A percentile compares a stretch with the other conserved stretches of the same genome.
Conservation (phyloP, 805 yeast genomes). For the Teunomyces stri region DNA sequence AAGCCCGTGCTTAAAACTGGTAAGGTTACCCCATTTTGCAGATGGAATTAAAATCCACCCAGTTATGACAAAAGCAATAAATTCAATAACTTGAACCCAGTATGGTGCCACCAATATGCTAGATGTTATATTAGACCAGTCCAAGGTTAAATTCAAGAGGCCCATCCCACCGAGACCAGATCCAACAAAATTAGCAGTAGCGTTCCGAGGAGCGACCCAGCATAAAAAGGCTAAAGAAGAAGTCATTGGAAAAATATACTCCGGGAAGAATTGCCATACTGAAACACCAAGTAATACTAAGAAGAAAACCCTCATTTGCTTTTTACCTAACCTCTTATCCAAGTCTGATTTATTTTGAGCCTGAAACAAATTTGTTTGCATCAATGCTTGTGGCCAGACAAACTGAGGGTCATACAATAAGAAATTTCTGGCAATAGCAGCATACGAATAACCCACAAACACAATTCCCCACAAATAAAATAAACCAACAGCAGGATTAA, state of each 20-base stretch:
- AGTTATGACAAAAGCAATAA: constrained; percentile 19
- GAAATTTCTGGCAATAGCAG: constrained; percentile 22
- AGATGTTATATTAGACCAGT: constrained; percentile 26
- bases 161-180: constrained; percentile 29
- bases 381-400: constrained; percentile 25
- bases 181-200: constrained; percentile 19
- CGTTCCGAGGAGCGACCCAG: constrained; percentile 20
- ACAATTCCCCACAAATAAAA: constrained; percentile 25
- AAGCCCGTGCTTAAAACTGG: constrained; percentile 18
- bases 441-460: constrained; percentile 24
- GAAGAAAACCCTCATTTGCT: constrained; percentile 20
- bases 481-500: constrained; percentile 28
- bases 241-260: constrained; percentile 21
- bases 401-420: constrained; percentile 24
- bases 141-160: constrained; percentile 20
- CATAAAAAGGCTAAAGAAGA: constrained; percentile 25
- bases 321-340: constrained; percentile 6
- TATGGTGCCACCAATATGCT: constrained; percentile 23
- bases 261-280: constrained; percentile 24
- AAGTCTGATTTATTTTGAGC: constrained; percentile 10
- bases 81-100: constrained; percentile 26
- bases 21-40: constrained; percentile 22
- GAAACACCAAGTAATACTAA: constrained; percentile 11
- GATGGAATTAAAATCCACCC: constrained; percentile 25
- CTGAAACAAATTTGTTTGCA: constrained; percentile 19